Conservation (phyloP, 106 monocot species). For the Dioscorea dumetorum region DNA sequence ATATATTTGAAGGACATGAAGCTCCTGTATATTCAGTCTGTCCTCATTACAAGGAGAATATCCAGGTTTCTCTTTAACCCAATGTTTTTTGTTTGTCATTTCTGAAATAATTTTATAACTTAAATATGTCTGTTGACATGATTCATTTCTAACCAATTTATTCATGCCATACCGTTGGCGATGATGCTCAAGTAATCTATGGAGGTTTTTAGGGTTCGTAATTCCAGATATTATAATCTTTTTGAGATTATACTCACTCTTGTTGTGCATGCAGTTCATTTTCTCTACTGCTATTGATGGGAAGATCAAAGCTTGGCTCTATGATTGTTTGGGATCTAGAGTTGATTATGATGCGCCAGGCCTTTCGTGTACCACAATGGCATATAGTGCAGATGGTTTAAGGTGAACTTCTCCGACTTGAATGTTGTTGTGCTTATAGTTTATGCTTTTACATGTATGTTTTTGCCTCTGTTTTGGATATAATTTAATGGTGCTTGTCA, state of each 20-base stretch:
- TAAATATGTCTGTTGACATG: neutral
- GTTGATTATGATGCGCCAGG: slow-evolving; percentile 51
- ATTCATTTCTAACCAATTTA: slow-evolving; percentile 2
- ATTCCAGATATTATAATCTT: neutral
- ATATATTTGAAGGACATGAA: slow-evolving; percentile 40
- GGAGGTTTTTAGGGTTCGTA: neutral
- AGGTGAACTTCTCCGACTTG: slow-evolving; percentile 19
- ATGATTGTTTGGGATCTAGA: slow-evolving; percentile 42
- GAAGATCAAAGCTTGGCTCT: slow-evolving; percentile 61
- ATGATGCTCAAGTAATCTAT: too few relatives aligned
- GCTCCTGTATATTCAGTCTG: slow-evolving; percentile 52
- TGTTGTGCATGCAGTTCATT: slow-evolving; percentile 33
- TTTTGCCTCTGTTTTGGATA: too few relatives aligned
- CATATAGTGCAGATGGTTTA: slow-evolving; percentile 56
- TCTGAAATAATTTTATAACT: too few relatives aligned
- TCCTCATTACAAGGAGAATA: slow-evolving; percentile 36
- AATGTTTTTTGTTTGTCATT: too few relatives aligned
- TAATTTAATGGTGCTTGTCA: too few relatives aligned
- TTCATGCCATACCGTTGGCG: neutral
- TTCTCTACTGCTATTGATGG: slow-evolving; percentile 67
- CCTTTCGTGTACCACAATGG: slow-evolving; percentile 48
- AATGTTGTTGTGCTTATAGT: too few relatives aligned
- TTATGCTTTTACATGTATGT: too few relatives aligned
- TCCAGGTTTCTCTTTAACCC: slow-evolving; percentile 23
- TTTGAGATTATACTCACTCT: too few relatives aligned